phyloP scores from a whole-genome alignment of 768 basidiomycete genomes.

The Russula earlei region DNA sequence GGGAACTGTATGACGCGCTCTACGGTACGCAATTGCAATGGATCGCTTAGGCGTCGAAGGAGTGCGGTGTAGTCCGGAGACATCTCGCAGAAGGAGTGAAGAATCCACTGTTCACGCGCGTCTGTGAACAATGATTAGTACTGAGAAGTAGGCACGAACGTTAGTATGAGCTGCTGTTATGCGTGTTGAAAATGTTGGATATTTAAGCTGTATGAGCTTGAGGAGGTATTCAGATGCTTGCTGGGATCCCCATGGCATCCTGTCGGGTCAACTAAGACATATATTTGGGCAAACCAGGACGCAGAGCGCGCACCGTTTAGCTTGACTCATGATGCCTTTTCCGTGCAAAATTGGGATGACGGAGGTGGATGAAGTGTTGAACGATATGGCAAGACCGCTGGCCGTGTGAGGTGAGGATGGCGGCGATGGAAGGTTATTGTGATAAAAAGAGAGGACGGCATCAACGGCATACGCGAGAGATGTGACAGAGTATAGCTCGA shows the following conservation, averaged over 20 bases:
- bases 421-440: conserved; percentile 46
- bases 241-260: conserved; percentile 89
- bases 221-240: conserved; percentile 89
- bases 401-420: conserved; percentile 33
- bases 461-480: conserved; percentile 84
- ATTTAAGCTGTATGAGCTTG: conserved; percentile 91
- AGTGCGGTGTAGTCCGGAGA: conserved; percentile 63
- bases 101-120: conserved; percentile 62
- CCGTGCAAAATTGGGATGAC: conserved; percentile 83
- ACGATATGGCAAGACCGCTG: conserved; percentile 82
- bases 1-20: conserved; percentile 87
- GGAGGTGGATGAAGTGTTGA: conserved; percentile 87
- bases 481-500: conserved; percentile 85
- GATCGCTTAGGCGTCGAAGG: conserved; percentile 60
- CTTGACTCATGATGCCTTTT: conserved; percentile 71
- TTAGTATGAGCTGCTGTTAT: conserved; percentile 69
- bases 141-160: conserved; percentile 33
- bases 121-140: not conserved
- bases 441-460: conserved; percentile 85
- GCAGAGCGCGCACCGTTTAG: conserved; percentile 57
- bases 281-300: not conserved
- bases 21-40: conserved; percentile 48
- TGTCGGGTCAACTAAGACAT: conserved; percentile 28
- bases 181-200: conserved; percentile 84
- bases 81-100: conserved; percentile 79